A percentile compares a stretch with the other conserved stretches of the same genome.
Conservation (phyloP, 768 basidiomycete species). For the Pholiota molesta region DNA sequence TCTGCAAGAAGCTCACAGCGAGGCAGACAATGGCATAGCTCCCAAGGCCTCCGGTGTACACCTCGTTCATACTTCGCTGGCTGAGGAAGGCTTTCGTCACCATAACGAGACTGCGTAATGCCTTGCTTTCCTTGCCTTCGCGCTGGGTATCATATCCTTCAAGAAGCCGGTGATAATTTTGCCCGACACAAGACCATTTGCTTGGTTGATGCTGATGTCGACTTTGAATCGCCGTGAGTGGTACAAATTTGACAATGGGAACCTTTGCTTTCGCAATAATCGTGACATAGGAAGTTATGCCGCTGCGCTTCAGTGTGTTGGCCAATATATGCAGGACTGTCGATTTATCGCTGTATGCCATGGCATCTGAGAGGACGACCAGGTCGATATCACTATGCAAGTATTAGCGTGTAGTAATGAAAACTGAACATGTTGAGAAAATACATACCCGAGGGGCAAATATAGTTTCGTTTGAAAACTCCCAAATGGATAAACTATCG, state of each 20-base stretch:
- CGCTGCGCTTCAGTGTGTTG: constrained; percentile 69
- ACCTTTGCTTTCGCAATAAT: constrained; percentile 94
- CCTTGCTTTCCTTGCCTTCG: constrained; percentile 49
- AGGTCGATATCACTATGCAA: constrained; percentile 87
- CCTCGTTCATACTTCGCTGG: constrained; percentile 95
- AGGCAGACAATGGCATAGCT: constrained; percentile 95
- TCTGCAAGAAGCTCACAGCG: constrained; percentile 93
- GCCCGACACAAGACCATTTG: constrained; percentile 79
- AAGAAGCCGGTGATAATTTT: constrained; percentile 82
- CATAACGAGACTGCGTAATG: constrained; percentile 81
- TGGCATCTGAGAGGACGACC: constrained; percentile 78
- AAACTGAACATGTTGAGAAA: background rate
- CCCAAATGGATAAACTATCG: constrained; percentile 85
- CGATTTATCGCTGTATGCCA: constrained; percentile 72
- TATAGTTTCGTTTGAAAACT: constrained; percentile 94
- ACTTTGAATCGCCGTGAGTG: constrained; percentile 81
- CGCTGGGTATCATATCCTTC: constrained; percentile 49
- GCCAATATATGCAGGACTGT: constrained; percentile 78
- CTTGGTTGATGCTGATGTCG: constrained; percentile 93
- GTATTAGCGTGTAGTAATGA: constrained; percentile 19
- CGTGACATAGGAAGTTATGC: constrained; percentile 76
- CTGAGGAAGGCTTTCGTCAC: constrained; percentile 89
- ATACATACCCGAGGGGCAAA: constrained; percentile 82
- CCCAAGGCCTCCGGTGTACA: constrained; percentile 94
- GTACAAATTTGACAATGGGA: constrained; percentile 97